Percentiles rank a stretch among this genome's conserved stretches.
Conservation (phyloP, 306 rosid genomes). For the Cajanus cajan region DNA sequence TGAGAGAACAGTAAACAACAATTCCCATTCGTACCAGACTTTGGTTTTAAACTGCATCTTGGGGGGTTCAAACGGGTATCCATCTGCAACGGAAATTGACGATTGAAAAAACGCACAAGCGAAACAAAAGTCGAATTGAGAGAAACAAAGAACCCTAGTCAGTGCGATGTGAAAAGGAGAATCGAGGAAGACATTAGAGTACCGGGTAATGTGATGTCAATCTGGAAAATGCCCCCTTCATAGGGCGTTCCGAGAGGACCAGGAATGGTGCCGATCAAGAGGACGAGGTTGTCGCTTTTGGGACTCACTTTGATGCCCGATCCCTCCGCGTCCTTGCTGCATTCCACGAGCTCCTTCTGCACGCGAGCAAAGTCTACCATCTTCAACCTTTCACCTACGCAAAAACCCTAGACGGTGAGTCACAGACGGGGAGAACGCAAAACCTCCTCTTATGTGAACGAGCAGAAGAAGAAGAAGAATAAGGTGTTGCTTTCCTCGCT, state of each 20-base stretch:
- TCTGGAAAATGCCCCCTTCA: slow-evolving; percentile 87
- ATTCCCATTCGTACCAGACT: slow-evolving; percentile 65
- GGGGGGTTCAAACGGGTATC: slow-evolving; percentile 97
- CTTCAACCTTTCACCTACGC: slow-evolving; percentile 34
- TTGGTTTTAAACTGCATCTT: slow-evolving; percentile 92
- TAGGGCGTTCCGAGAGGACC: slow-evolving; percentile 88
- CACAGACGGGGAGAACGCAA: not conserved
- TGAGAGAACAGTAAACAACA: not conserved
- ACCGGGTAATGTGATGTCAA: slow-evolving; percentile 93
- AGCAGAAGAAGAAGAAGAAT: not conserved
- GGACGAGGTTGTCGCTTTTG: slow-evolving; percentile 60
- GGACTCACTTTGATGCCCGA: slow-evolving; percentile 84
- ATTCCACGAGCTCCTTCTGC: slow-evolving; percentile 96
- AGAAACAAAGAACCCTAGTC: slow-evolving; percentile 25
- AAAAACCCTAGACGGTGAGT: slow-evolving; percentile 38
- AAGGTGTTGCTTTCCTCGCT: not conserved
- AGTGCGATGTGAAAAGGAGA: not conserved
- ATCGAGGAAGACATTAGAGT: not conserved
- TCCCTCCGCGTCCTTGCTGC: slow-evolving; percentile 71
- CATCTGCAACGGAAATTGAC: slow-evolving; percentile 57
- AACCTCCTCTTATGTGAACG: not conserved
- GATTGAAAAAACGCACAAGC: not conserved
- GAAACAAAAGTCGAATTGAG: not conserved
- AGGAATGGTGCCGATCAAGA: slow-evolving; percentile 76
- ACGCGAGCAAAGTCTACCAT: slow-evolving; percentile 95